Conservation (phyloP, 371 early-diverging fungal species). For the Circinella umbellata region DNA sequence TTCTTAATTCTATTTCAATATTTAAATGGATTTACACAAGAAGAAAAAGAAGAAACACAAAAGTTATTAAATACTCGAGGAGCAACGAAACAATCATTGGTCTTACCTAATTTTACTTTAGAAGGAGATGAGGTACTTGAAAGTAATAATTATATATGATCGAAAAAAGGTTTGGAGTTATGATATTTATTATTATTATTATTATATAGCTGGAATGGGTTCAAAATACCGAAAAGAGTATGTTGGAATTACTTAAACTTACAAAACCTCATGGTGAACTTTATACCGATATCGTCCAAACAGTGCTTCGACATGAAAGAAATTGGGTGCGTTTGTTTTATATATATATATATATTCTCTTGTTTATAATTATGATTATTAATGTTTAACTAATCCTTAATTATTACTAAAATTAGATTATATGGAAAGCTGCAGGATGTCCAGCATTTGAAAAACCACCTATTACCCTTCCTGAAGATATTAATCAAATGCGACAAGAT, state of each 20-base stretch:
- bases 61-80: constrained; percentile 35
- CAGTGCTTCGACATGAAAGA: constrained; percentile 42
- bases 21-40: constrained; percentile 44
- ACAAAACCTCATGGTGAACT: constrained; percentile 53
- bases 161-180: background rate
- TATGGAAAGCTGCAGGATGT: constrained; percentile 56
- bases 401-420: constrained; percentile 29
- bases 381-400: too few relatives aligned
- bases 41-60: constrained; percentile 44
- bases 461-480: constrained; percentile 16
- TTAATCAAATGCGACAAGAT: constrained; percentile 13
- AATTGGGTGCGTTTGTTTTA: constrained; percentile 41
- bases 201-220: constrained; percentile 37
- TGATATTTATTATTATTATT: background rate
- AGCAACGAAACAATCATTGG: constrained; percentile 38
- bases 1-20: constrained; percentile 76
- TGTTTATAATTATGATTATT: too few relatives aligned
- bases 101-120: constrained; percentile 35
- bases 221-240: constrained; percentile 18
- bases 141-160: background rate
- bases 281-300: constrained; percentile 48
- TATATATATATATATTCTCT: background rate
- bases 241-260: constrained; percentile 30
- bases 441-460: constrained; percentile 51
- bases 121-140: constrained; percentile 37